These are phyloP conservation scores for Pinus albicaulis DNA, from an alignment of 75 land plant species.

Conservation along the genomic window DNA sequence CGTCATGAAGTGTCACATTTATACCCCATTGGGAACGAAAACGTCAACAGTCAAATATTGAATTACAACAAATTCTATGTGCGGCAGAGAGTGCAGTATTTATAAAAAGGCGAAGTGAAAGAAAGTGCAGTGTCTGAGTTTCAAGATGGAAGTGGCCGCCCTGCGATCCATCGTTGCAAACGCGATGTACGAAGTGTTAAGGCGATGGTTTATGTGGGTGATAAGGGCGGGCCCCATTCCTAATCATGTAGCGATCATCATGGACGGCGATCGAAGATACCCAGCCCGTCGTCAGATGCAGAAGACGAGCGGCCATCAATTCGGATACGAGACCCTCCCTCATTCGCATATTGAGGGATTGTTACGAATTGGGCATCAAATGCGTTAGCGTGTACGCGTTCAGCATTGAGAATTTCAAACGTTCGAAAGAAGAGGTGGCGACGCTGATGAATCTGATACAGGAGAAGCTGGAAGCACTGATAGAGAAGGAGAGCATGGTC, in stretches of 20 bases:
- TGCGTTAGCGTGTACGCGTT: slow-evolving; percentile 51
- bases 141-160: no score
- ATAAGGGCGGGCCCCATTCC: slow-evolving; percentile 34
- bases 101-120: no score
- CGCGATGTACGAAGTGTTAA: no score
- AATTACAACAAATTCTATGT: no score
- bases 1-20: no score
- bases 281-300: slow-evolving; percentile 11
- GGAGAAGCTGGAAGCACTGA: slow-evolving; percentile 30
- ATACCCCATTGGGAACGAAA: no score
- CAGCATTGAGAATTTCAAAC: slow-evolving; percentile 48
- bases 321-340: slow-evolving; percentile 28
- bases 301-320: slow-evolving; percentile 25
- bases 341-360: slow-evolving; percentile 20
- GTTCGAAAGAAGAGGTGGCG: slow-evolving; percentile 33
- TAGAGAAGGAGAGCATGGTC: slow-evolving; percentile 24
- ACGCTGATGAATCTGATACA: slow-evolving; percentile 39
- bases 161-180: no score
- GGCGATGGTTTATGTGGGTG: neutral
- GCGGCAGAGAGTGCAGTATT: no score
- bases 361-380: slow-evolving; percentile 36
- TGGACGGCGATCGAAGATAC: slow-evolving; percentile 51
- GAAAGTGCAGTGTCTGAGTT: no score
- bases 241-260: slow-evolving; percentile 44
- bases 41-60: no score